Evolutionary conservation across 257 asterid genomes (phyloP).

Genomic region (Oldenlandia corymbosa): DNA sequence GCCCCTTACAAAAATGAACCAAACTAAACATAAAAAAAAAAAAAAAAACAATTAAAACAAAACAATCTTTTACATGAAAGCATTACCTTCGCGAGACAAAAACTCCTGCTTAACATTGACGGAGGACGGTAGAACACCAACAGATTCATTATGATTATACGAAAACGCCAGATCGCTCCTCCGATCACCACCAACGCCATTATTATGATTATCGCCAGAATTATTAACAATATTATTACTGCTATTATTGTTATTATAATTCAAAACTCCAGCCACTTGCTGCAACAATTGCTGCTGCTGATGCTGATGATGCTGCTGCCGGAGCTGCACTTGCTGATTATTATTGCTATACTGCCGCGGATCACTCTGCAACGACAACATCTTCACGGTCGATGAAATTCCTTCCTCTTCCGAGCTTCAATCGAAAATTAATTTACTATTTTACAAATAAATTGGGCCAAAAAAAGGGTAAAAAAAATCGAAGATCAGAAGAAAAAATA

Average conservation of each 20-base stretch:
- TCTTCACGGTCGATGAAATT: constrained; percentile 12
- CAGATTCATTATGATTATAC: constrained; percentile 23
- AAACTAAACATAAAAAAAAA: background rate
- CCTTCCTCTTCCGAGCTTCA: background rate
- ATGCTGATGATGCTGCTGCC: constrained; percentile 37
- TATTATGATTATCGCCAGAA: background rate
- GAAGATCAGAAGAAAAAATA: background rate
- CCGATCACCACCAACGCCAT: constrained; percentile 22
- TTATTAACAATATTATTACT: background rate
- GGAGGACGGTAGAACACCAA: constrained; percentile 27
- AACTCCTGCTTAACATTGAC: constrained; percentile 44
- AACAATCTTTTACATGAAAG: background rate
- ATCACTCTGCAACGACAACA: constrained; percentile 94
- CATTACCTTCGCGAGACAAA: constrained; percentile 59
- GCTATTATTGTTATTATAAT: background rate
- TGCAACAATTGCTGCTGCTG: constrained; percentile 24
- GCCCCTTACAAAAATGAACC: background rate
- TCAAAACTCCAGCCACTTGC: constrained; percentile 18
- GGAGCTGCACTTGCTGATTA: constrained; percentile 43
- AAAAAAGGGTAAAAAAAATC: too few relatives aligned
- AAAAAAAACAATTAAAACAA: background rate
- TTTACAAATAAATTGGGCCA: too few relatives aligned
- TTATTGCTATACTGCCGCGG: constrained; percentile 59
- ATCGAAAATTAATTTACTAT: background rate
- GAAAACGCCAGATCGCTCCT: constrained; percentile 26